Evolutionary conservation across 805 yeast genomes (phyloP).

Genomic region (Vanderwaltozyma polyspora): DNA sequence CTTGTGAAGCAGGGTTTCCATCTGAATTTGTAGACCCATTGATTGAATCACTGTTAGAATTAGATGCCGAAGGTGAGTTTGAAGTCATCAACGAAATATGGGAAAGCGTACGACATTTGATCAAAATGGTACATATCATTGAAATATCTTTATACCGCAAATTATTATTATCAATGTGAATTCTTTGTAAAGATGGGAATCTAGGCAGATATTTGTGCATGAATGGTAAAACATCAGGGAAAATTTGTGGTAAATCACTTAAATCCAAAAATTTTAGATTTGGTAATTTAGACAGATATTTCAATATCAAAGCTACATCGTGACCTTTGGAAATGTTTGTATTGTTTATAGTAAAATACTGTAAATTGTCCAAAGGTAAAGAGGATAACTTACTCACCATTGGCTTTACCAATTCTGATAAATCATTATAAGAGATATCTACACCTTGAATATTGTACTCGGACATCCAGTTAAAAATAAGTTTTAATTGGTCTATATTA

Average conservation of each 20-base stretch:
- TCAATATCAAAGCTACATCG: constrained; percentile 39
- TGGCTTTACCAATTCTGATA: constrained; percentile 26
- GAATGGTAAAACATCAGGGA: constrained; percentile 49
- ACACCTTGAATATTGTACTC: constrained; percentile 41
- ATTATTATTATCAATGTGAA: constrained; percentile 63
- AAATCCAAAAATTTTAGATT: constrained; percentile 62
- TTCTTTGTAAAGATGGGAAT: constrained; percentile 49
- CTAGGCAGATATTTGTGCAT: constrained; percentile 57
- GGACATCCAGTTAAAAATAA: constrained; percentile 49
- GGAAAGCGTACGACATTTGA: constrained; percentile 53
- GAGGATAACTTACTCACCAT: constrained; percentile 16
- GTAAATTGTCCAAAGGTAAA: constrained; percentile 19
- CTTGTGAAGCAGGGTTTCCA: too few species aligned
- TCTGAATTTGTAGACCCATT: too few species aligned
- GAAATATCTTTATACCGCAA: constrained; percentile 45
- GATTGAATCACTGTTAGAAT: too few species aligned
- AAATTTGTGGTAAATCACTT: constrained; percentile 55
- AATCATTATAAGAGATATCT: constrained; percentile 77
- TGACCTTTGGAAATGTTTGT: constrained; percentile 46
- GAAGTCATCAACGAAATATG: constrained; percentile 65
- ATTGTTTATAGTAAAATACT: constrained; percentile 52
- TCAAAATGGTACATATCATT: constrained; percentile 54
- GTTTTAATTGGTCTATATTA: constrained; percentile 43
- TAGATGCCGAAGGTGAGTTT: constrained; percentile 12
- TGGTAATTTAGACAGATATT: constrained; percentile 42